These are phyloP conservation scores for Violaceomyces palustris DNA, from an alignment of 1,284 basidiomycete genomes.

Conservation along the genomic window DNA sequence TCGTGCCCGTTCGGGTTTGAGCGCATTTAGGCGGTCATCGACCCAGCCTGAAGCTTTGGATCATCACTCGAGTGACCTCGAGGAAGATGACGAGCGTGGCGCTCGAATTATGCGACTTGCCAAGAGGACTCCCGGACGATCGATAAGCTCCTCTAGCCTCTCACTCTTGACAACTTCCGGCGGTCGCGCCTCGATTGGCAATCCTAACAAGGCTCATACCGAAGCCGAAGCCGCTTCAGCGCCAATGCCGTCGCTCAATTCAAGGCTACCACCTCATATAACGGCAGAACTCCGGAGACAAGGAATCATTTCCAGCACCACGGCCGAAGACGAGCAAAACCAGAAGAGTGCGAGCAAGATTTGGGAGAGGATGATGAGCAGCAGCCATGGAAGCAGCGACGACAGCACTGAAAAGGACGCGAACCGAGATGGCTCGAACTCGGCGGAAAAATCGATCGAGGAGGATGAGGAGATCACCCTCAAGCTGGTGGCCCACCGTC, in stretches of 20 bases:
- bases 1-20: too few species aligned
- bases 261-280: conserved; percentile 20
- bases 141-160: conserved; percentile 32
- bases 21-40: conserved; percentile 13
- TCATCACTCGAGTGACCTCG: conserved; percentile 12
- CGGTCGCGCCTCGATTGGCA: conserved; percentile 34
- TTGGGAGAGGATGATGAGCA: conserved; percentile 46
- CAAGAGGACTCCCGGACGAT: too few species aligned
- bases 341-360: conserved; percentile 4
- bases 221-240: neutral
- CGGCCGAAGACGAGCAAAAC: conserved; percentile 5
- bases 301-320: conserved; percentile 21
- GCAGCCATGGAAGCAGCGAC: conserved; percentile 33
- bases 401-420: conserved; percentile 4
- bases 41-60: conserved; percentile 8
- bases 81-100: conserved; percentile 17
- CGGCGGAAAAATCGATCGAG: conserved; percentile 13
- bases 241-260: conserved; percentile 5
- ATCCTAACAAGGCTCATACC: neutral
- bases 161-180: conserved; percentile 30
- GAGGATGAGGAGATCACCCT: conserved; percentile 50
- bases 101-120: too few species aligned
- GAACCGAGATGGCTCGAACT: too few species aligned
- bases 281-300: conserved; percentile 23
- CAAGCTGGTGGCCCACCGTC: conserved; percentile 38